phyloP scores from a whole-genome alignment of 2,329 filamentous ascomycete species.

The Hirsutella rhossiliensis region DNA sequence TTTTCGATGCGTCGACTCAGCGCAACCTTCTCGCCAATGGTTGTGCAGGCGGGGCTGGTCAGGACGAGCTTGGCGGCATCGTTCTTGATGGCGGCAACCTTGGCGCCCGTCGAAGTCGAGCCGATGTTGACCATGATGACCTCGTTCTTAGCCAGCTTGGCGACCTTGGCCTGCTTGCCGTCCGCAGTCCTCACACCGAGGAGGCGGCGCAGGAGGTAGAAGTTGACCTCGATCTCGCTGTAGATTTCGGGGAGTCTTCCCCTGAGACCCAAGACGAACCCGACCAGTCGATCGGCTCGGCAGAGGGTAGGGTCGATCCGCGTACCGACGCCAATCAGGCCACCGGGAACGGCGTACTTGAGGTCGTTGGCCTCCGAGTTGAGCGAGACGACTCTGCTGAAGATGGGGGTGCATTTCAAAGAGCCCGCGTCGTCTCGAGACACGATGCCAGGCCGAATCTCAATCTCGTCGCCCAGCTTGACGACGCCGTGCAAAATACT shows the following conservation, averaged over 20 bases:
- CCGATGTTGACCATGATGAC: slow-evolving; percentile 99
- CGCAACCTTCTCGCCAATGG: slow-evolving; percentile 96
- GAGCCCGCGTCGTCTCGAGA: slow-evolving; percentile 87
- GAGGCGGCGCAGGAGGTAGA: slow-evolving; percentile 89
- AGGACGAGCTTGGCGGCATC: slow-evolving; percentile 92
- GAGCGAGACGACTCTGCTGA: slow-evolving; percentile 85
- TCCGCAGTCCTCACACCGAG: slow-evolving; percentile 96
- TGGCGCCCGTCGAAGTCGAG: slow-evolving; percentile 91
- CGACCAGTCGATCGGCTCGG: slow-evolving; percentile 96
- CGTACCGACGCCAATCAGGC: slow-evolving; percentile 95
- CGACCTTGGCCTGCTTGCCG: slow-evolving; percentile 98
- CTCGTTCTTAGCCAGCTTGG: slow-evolving; percentile 96
- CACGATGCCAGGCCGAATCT: slow-evolving; percentile 97
- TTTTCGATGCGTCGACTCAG: slow-evolving; percentile 95
- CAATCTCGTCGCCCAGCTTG: slow-evolving; percentile 95
- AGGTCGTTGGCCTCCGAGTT: slow-evolving; percentile 98
- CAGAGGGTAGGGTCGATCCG: slow-evolving; percentile 95
- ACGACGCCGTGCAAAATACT: slow-evolving; percentile 93
- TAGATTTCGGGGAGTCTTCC: slow-evolving; percentile 93
- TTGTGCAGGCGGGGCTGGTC: slow-evolving; percentile 90
- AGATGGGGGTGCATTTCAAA: slow-evolving; percentile 94
- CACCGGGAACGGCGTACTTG: slow-evolving; percentile 95
- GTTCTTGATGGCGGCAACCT: slow-evolving; percentile 93
- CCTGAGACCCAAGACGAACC: slow-evolving; percentile 92
- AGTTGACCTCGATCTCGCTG: slow-evolving; percentile 97